Conservation (phyloP, 1,139 yeast genomes). For the Nakaseomyces uthaithaninus region DNA sequence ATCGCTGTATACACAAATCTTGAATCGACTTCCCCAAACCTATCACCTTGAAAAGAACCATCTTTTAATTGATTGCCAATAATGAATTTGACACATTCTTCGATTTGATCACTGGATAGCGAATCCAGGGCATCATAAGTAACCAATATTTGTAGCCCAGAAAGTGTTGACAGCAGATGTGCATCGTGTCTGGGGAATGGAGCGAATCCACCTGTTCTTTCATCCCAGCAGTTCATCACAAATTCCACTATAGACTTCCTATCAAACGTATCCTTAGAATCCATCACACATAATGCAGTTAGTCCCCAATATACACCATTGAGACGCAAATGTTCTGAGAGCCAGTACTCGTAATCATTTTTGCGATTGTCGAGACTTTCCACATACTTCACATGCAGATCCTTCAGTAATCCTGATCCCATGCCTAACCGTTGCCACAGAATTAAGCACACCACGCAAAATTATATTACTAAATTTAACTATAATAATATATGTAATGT, state of each 20-base stretch:
- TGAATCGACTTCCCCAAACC: conserved; percentile 87
- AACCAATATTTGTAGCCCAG: conserved; percentile 72
- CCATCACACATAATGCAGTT: conserved; percentile 60
- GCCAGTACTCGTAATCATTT: conserved; percentile 72
- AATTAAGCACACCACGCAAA: no score
- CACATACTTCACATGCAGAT: conserved; percentile 48
- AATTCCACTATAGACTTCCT: conserved; percentile 54
- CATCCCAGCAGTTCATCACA: conserved; percentile 61
- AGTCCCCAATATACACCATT: conserved; percentile 96
- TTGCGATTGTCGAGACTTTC: conserved; percentile 42
- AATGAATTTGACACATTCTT: conserved; percentile 41
- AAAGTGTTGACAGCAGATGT: conserved; percentile 77
- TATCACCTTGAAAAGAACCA: conserved; percentile 85
- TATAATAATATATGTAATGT: no score
- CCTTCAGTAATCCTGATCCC: conserved; percentile 25
- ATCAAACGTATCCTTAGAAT: conserved; percentile 50
- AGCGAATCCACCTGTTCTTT: conserved; percentile 70
- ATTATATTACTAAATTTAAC: no score
- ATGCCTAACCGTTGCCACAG: no score
- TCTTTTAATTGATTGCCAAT: conserved; percentile 52
- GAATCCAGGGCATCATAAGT: conserved; percentile 54
- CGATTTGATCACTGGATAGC: conserved; percentile 28
- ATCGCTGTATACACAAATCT: conserved; percentile 81
- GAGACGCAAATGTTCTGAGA: conserved; percentile 80
- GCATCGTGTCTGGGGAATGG: conserved; percentile 87